Evolutionary conservation across 345 rosid species (phyloP), one percentile per base, ranked within the genome.

Genomic region (Clarkia xantiana): DNA sequence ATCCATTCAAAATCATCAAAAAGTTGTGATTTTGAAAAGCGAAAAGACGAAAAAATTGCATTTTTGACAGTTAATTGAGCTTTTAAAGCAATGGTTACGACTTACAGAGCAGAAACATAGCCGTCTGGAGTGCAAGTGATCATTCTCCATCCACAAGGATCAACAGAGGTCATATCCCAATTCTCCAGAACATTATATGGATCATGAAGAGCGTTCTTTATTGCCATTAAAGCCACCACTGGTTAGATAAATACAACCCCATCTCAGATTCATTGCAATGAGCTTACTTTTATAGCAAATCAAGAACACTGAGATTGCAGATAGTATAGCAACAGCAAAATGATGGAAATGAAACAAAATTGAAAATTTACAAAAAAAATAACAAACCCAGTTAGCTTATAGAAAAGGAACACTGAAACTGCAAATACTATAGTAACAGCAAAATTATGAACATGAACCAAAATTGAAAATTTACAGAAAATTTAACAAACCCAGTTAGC

Each of bases 141-240:
- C 99, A 93, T 93, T 69, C 91, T 82, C 99, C 97, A 93, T 71
- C 97, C 85, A 76, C 99, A 93, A 51, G 99, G 99, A 81, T 87
- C 99, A 18, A 93, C 99, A 57, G 97, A 87, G 67, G 73, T 87
- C 47, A 72, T 74, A 73, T 93, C 99, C 99, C 99, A 93, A 57
- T 80, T 75, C 56, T 82, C 99, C 71, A 93, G 70, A 60, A 87
- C 94, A 68, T 76, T 87, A 69, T 87, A 77, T 0, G 97, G 97
- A 59, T 93, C 99, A 45, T 64, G 87, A 47, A 93, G 75, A 56
- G 74, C 81, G 49, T 16, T 64, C 73, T 88, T 93, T 39, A 93
- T 76, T 56, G 84, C 86, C 67, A 79, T 73, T 63, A 93, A 71
- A 67, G 97, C 99, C 13, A 86, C 86, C 59, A 93, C 99, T 93